Percentiles rank a stretch among this genome's conserved stretches.
Evolutionary conservation across 495 filamentous ascomycete genomes (phyloP).

Genomic region (Durotheca rogersii): DNA sequence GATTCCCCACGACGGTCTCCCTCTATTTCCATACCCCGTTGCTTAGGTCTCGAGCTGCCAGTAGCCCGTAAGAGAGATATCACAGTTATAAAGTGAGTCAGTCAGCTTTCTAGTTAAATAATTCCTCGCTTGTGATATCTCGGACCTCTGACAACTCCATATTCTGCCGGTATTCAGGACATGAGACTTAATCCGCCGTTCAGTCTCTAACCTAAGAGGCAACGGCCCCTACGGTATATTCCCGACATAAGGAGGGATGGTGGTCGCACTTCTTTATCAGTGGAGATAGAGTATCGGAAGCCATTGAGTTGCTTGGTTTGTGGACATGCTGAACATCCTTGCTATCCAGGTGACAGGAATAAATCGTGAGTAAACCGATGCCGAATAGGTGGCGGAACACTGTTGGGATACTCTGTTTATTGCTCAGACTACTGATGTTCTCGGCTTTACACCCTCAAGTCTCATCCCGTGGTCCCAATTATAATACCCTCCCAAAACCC

Average conservation of each 20-base stretch:
- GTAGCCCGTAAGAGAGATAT: too few relatives aligned
- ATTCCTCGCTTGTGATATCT: constrained; percentile 25
- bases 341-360: too few relatives aligned
- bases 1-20: too few relatives aligned
- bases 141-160: constrained; percentile 34
- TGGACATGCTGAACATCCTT: constrained; percentile 36
- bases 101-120: constrained; percentile 29
- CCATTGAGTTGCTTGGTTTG: constrained; percentile 23
- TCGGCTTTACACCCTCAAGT: too few relatives aligned
- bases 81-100: not conserved
- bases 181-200: constrained; percentile 28
- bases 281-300: constrained; percentile 20
- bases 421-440: too few relatives aligned
- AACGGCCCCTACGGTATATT: constrained; percentile 33
- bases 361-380: too few relatives aligned
- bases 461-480: too few relatives aligned
- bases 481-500: too few relatives aligned
- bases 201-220: constrained; percentile 24
- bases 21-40: too few relatives aligned
- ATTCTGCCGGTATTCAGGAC: constrained; percentile 35
- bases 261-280: constrained; percentile 35
- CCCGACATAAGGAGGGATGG: constrained; percentile 25
- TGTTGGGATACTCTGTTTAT: too few relatives aligned
- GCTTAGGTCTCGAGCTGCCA: too few relatives aligned
- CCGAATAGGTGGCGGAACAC: too few relatives aligned